These are phyloP conservation scores for Anisodus acutangulus DNA, from an alignment of 257 asterid genomes.

Conservation along the genomic window DNA sequence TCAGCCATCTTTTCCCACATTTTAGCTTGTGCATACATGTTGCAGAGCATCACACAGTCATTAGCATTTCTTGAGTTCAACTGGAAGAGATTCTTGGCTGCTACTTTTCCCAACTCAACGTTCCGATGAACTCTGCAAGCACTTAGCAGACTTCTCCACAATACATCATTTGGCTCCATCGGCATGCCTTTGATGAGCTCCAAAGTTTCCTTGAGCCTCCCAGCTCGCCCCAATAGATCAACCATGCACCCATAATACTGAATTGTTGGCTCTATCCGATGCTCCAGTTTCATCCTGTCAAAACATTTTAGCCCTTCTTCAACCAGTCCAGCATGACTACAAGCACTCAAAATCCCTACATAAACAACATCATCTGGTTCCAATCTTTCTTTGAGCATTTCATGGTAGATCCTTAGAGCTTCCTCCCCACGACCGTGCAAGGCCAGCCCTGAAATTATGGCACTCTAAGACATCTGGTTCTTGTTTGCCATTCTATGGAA, in stretches of 20 bases:
- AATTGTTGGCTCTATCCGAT: constrained; percentile 56
- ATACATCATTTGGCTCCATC: constrained; percentile 60
- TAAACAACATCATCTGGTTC: constrained; percentile 70
- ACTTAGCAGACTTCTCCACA: constrained; percentile 78
- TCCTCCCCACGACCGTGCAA: constrained; percentile 62
- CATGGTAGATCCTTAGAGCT: constrained; percentile 54
- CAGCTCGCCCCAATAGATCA: constrained; percentile 73
- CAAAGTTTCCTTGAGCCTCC: constrained; percentile 55
- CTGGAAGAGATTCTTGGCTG: constrained; percentile 49
- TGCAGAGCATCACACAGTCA: constrained; percentile 65
- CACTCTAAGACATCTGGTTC: constrained; percentile 67
- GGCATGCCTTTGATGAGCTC: constrained; percentile 65
- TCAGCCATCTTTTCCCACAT: constrained; percentile 62
- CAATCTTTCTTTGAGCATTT: constrained; percentile 62
- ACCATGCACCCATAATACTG: constrained; percentile 89
- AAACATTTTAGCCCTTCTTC: constrained; percentile 58
- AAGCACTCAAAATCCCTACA: constrained; percentile 72
- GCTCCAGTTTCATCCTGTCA: constrained; percentile 55
- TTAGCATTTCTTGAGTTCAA: constrained; percentile 53
- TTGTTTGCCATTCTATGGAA: constrained; percentile 51
- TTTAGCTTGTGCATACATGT: constrained; percentile 62
- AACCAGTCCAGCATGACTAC: constrained; percentile 65
- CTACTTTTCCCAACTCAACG: constrained; percentile 58
- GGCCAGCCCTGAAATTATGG: constrained; percentile 71
- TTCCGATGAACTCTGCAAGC: constrained; percentile 63